Base-by-base conservation (phyloP, 768 basidiomycete species). In the Boletus bicolor region DNA sequence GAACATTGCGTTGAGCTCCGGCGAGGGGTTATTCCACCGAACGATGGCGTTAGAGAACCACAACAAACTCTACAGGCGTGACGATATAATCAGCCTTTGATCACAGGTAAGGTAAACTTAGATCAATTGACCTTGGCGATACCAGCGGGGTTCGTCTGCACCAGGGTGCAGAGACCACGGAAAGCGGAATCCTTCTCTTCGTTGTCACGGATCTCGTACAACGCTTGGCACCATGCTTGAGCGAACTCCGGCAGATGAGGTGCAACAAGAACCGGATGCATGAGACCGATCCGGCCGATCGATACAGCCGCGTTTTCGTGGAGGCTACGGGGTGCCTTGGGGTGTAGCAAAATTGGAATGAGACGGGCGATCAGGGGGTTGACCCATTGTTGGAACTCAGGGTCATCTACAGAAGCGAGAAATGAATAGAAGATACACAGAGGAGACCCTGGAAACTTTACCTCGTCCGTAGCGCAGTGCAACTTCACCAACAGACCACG, bases 111-210 rank as follows among this genome's bases (percentile, higher is more conserved):
- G n/a, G 19, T 37, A 42, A 7, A n/a, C 28, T 9, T 11, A 10
- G 10, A 30, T 39, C 17, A 7, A 73, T 85, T 57, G 53, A 90
- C 94, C 84, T 93, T 93, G 42, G 91, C 84, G 56, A 98, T 92
- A 3, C 96, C 97, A 57, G 84, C 83, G 17, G 97, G 97, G 70
- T 99, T 99, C 32, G 84, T 84, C 72, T 95, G 92, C 57, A 98
- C 93, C 37, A 98, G 86, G 30, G 92, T 92, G 73, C 97, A 99
- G 64, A 99, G 83, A 2, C 97, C 97, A 54, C 95, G 82, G 84
- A 98, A 99, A 7, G 97, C 97, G 21, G 94, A 98, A 67, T 98
- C 97, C 75, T 98, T 99, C 78, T 99, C 97, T 64, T 98, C 96
- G 66, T 98, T 99, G 67, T 99, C 97, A 60, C 97, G 87, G 71